A percentile compares a stretch with the other conserved stretches of the same genome.
These are phyloP conservation scores for Aspergillus diversus DNA, from an alignment of 495 filamentous ascomycete genomes.

Conservation along the genomic window DNA sequence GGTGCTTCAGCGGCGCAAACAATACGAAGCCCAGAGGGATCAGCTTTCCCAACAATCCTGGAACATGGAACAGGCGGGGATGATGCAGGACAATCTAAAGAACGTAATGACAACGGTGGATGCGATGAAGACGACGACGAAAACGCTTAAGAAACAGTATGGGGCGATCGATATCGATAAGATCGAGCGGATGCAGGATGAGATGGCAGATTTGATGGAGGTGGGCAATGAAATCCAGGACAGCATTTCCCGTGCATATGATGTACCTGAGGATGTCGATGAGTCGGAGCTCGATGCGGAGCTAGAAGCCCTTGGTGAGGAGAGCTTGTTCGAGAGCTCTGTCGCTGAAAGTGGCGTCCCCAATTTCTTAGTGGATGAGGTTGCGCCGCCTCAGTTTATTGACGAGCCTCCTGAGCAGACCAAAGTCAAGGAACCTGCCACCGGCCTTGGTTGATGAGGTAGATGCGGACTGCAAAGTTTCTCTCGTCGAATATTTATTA, in stretches of 20 bases:
- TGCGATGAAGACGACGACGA: slow-evolving; percentile 95
- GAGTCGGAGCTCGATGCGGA: slow-evolving; percentile 97
- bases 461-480: neutral
- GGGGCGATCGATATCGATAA: slow-evolving; percentile 96
- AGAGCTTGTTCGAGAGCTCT: slow-evolving; percentile 73
- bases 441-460: slow-evolving; percentile 38
- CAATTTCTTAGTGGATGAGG: slow-evolving; percentile 85
- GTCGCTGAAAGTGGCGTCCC: slow-evolving; percentile 69
- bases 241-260: slow-evolving; percentile 89
- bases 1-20: slow-evolving; percentile 91
- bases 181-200: slow-evolving; percentile 97
- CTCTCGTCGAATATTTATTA: slow-evolving; percentile 14
- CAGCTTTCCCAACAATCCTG: slow-evolving; percentile 93
- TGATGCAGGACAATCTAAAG: slow-evolving; percentile 99
- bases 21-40: slow-evolving; percentile 93
- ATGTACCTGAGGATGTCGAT: slow-evolving; percentile 96
- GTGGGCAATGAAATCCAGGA: slow-evolving; percentile 99
- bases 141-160: slow-evolving; percentile 91
- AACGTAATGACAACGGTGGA: slow-evolving; percentile 99
- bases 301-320: slow-evolving; percentile 89
- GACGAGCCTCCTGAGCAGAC: slow-evolving; percentile 72
- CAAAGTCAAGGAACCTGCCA: slow-evolving; percentile 76
- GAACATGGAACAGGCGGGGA: slow-evolving; percentile 99
- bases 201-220: slow-evolving; percentile 98
- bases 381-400: slow-evolving; percentile 80